Conservation (phyloP, 768 basidiomycete genomes). For the Lentinula guzmanii region DNA sequence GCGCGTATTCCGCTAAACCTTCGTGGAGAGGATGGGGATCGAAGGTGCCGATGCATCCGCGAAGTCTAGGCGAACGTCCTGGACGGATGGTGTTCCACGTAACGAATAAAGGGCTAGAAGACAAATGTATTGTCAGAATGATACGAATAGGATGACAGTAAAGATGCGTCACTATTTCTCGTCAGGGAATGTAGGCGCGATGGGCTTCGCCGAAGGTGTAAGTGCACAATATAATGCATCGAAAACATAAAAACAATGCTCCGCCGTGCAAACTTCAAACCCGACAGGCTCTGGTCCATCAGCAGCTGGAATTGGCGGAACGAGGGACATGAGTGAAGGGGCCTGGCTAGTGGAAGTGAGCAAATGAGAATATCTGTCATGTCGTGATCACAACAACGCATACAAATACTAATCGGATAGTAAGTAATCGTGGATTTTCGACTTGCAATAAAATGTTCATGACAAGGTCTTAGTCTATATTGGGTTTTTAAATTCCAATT, state of each 20-base stretch:
- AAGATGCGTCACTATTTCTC: slow-evolving; percentile 66
- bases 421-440: no score
- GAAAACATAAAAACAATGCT: slow-evolving; percentile 81
- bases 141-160: neutral
- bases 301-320: slow-evolving; percentile 44
- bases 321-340: slow-evolving; percentile 40
- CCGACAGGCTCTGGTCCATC: slow-evolving; percentile 27
- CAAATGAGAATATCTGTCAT: neutral
- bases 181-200: slow-evolving; percentile 59
- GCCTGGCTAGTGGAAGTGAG: slow-evolving; percentile 6
- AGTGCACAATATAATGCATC: slow-evolving; percentile 78
- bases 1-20: slow-evolving; percentile 85
- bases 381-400: neutral
- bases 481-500: neutral
- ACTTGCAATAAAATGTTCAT: no score
- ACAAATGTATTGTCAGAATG: neutral
- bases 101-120: slow-evolving; percentile 81
- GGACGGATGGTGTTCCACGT: slow-evolving; percentile 84
- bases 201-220: slow-evolving; percentile 41
- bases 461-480: no score
- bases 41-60: slow-evolving; percentile 97
- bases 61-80: slow-evolving; percentile 55
- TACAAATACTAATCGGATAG: no score
- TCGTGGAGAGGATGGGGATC: slow-evolving; percentile 65
- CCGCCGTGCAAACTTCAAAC: slow-evolving; percentile 50